Evolutionary conservation across 2,329 filamentous ascomycete species (phyloP).

Genomic region (Ilyonectria mors-panacis): DNA sequence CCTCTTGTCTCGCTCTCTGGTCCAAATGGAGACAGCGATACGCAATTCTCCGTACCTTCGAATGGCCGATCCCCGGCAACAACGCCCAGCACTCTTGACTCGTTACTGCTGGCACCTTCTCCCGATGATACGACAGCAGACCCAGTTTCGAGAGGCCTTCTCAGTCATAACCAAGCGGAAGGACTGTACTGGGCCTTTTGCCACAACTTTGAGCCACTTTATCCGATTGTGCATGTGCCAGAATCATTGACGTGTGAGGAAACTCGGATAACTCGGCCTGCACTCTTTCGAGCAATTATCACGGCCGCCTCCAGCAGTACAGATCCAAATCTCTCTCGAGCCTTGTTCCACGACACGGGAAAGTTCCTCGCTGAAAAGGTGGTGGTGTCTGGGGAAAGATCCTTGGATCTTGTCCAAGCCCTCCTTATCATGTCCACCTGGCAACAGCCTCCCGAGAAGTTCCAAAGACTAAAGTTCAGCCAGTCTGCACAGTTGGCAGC

Average conservation of each 20-base stretch:
- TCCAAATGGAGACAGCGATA: neutral
- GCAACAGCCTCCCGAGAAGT: constrained; percentile 32
- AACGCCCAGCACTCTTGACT: neutral
- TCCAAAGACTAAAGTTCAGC: constrained; percentile 35
- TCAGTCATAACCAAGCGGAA: constrained; percentile 9
- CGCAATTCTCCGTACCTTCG: constrained; percentile 10
- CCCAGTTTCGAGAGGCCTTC: constrained; percentile 21
- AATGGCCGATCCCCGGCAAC: constrained; percentile 2
- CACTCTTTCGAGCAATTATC: constrained; percentile 28
- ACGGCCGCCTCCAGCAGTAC: constrained; percentile 23
- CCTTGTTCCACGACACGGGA: constrained; percentile 31
- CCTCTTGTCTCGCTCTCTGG: constrained; percentile 10
- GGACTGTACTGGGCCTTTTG: constrained; percentile 24
- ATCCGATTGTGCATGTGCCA: constrained; percentile 25
- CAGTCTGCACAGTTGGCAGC: constrained; percentile 37
- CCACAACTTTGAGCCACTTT: constrained; percentile 17
- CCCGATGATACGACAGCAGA: neutral
- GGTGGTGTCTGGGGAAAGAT: constrained; percentile 32
- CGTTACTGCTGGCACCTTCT: neutral
- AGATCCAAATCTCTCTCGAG: constrained; percentile 23
- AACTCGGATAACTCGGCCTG: constrained; percentile 14
- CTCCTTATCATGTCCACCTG: constrained; percentile 34
- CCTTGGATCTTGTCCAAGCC: constrained; percentile 36
- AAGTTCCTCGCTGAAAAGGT: constrained; percentile 32
- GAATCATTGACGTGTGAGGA: constrained; percentile 12